A percentile compares a stretch with the other conserved stretches of the same genome.
Conservation (phyloP, 2,329 filamentous ascomycete species). For the Ceratocystis variospora region DNA sequence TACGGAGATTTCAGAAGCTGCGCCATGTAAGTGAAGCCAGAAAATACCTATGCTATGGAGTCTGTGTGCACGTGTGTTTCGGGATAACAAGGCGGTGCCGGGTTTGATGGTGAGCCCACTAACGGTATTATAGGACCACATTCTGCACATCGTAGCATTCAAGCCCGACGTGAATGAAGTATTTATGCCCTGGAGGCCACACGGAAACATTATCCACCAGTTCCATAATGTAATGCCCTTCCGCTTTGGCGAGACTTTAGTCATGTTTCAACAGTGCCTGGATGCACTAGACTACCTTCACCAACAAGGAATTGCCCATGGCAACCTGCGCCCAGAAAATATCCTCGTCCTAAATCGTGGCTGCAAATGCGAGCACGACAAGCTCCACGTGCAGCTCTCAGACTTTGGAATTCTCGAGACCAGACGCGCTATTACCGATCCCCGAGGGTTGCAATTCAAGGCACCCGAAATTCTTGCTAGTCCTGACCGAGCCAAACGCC, state of each 20-base stretch:
- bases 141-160: background rate
- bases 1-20: background rate
- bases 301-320: conserved; percentile 3
- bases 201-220: background rate
- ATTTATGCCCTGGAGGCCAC: conserved; percentile 1
- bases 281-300: conserved; percentile 5
- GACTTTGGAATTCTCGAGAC: conserved; percentile 16
- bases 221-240: background rate
- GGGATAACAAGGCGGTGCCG: background rate
- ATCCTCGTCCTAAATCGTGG: conserved; percentile 5
- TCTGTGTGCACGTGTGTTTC: too few relatives aligned
- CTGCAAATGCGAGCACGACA: background rate
- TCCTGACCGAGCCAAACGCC: background rate
- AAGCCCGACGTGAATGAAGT: background rate
- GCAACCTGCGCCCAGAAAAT: conserved; percentile 11
- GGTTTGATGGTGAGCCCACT: background rate
- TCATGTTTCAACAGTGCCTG: conserved; percentile 7
- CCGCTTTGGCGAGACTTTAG: background rate
- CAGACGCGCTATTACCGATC: background rate
- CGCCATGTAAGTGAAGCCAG: conserved; percentile 4
- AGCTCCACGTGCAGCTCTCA: conserved; percentile 7
- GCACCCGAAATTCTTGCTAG: conserved; percentile 7
- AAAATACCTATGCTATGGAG: background rate
- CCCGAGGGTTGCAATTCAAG: background rate
- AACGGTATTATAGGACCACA: background rate